Base-by-base conservation (phyloP, 2,329 filamentous ascomycete genomes). In the Penicillium vulpinum region DNA sequence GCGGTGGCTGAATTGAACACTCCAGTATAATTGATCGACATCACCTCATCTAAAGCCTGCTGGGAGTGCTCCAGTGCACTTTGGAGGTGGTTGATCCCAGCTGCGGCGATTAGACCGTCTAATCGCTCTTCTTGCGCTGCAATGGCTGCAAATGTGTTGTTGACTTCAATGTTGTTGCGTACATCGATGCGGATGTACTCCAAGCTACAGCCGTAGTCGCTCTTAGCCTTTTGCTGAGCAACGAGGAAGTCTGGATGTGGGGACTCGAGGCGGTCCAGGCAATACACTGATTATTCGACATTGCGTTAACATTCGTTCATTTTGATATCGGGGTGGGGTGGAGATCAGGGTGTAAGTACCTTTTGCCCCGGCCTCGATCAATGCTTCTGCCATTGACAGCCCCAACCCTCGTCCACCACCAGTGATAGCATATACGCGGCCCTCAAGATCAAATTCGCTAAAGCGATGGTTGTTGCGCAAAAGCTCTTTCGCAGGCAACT, bases 1-100 rank as follows among this genome's bases (percentile, higher is more conserved):
- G 77, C 76, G 22, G 78, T 77, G 5, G 80, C 79, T 0, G 75
- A 73, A 57, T 79, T 74, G 64, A 82, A 80, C 2, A 78, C 77
- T 10, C 81, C 81, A 10, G 75, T 78, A 62, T 77, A 80, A 61
- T 83, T 83, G 62, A 82, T 75, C 43, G 74, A 68, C 72, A 80
- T 74, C 56, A 80, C 76, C 46, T 78, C 70, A 18, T 75, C 67
- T 22, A 76, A 64, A 13, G 77, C 74, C 21, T 77, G 70, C 8
- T 75, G 68, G 2, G 72, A 72, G 62, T 77, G 72, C 21, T 77
- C 75, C 18, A 78, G 70, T 1, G 77, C 76, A 26, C 71, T 67
- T 31, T 71, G 70, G 15, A 78, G 67, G 51, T 78, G 71, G 61
- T 78, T 77, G 51, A 79, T 71, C 2, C 74, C 77, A 1, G 77